phyloP scores from a whole-genome alignment of 1,139 yeast genomes.

The Schwanniomyces etchellsii region DNA sequence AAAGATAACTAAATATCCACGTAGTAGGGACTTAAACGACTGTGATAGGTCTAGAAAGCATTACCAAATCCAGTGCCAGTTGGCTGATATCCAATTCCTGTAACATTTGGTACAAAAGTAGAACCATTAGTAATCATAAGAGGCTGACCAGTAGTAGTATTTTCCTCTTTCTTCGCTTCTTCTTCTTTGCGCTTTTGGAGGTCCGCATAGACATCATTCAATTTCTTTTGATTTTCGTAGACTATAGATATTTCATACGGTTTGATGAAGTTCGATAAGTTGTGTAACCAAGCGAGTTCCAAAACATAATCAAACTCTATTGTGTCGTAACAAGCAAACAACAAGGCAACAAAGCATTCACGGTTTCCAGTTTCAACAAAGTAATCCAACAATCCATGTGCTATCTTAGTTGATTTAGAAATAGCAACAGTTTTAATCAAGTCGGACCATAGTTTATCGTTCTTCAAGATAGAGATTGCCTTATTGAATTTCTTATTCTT shows the following conservation, averaged over 20 bases:
- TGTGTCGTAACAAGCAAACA: constrained; percentile 80
- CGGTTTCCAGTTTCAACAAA: constrained; percentile 96
- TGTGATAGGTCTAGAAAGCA: constrained; percentile 29
- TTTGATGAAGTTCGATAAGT: constrained; percentile 70
- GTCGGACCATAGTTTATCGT: constrained; percentile 92
- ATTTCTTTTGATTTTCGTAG: constrained; percentile 67
- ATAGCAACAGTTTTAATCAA: constrained; percentile 90
- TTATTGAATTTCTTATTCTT: constrained; percentile 91
- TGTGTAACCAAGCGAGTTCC: constrained; percentile 89
- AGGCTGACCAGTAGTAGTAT: constrained; percentile 41
- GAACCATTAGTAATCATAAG: constrained; percentile 66
- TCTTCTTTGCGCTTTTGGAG: constrained; percentile 64
- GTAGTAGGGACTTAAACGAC: too few species aligned
- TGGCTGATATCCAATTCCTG: constrained; percentile 52
- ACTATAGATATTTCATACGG: constrained; percentile 85
- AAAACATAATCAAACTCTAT: constrained; percentile 78
- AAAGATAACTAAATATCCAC: constrained; percentile 4
- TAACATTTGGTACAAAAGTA: constrained; percentile 15
- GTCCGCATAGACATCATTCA: constrained; percentile 65
- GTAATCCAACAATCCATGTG: constrained; percentile 83
- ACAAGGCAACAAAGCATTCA: constrained; percentile 89
- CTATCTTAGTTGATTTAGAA: constrained; percentile 73
- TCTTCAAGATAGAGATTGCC: constrained; percentile 82
- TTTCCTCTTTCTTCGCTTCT: constrained; percentile 50
- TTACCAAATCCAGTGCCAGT: constrained; percentile 69